Conservation (phyloP, 2,329 filamentous ascomycete species). For the Juglanconis juglandina region DNA sequence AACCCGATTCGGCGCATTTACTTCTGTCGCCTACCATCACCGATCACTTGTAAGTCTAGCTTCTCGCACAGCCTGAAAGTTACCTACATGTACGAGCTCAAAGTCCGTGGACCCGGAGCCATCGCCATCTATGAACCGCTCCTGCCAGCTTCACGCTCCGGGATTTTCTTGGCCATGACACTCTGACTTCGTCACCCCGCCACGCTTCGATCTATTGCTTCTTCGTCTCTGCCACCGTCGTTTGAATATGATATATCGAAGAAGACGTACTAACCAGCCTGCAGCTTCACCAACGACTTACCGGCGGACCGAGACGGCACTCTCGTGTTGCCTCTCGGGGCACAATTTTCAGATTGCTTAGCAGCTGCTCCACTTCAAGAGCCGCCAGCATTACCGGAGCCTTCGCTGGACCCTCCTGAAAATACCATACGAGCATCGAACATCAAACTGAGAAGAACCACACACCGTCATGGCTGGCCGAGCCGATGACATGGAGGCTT, state of each 20-base stretch:
- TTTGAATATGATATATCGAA: neutral
- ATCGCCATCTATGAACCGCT: neutral
- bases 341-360: conserved; percentile 1
- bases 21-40: conserved; percentile 7
- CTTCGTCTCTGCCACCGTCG: neutral
- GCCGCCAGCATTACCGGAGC: neutral
- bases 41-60: conserved; percentile 4
- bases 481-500: conserved; percentile 56
- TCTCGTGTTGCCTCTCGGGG: neutral
- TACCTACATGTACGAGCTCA: too few species aligned
- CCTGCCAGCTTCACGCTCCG: neutral
- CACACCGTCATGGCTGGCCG: conserved; percentile 30
- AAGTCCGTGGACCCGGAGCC: too few species aligned
- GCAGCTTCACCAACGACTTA: conserved; percentile 4
- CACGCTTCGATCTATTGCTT: neutral
- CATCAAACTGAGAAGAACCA: neutral
- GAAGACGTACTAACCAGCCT: neutral
- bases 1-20: neutral
- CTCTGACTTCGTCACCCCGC: neutral
- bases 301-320: conserved; percentile 4
- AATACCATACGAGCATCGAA: neutral
- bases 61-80: too few species aligned
- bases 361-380: neutral
- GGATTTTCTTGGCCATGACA: too few species aligned
- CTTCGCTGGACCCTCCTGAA: neutral